A percentile compares a stretch with the other conserved stretches of the same genome.
Evolutionary conservation across 2,329 filamentous ascomycete species (phyloP).

Genomic region (Phaeosphaeria sp.): DNA sequence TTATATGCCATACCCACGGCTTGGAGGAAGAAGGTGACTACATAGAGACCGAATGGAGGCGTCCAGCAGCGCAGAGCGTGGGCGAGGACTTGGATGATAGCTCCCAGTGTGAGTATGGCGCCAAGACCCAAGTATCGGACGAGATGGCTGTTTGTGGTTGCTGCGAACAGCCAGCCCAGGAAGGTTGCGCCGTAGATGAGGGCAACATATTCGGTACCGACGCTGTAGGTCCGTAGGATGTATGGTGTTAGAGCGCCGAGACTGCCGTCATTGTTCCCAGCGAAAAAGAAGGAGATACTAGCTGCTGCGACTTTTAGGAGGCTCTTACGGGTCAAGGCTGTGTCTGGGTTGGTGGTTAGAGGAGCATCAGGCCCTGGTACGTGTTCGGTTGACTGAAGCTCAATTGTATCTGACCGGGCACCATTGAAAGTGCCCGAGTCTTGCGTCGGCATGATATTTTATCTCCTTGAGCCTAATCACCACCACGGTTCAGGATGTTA

Average conservation of each 20-base stretch:
- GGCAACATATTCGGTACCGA: constrained; percentile 55
- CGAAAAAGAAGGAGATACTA: constrained; percentile 69
- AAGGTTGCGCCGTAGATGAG: constrained; percentile 65
- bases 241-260: constrained; percentile 69
- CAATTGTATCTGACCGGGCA: not conserved
- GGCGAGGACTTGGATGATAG: constrained; percentile 60
- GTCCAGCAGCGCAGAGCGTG: constrained; percentile 64
- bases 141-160: constrained; percentile 62
- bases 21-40: constrained; percentile 64
- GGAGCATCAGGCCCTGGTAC: not conserved
- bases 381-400: not conserved
- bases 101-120: constrained; percentile 63
- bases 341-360: constrained; percentile 3
- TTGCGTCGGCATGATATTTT: too few relatives aligned
- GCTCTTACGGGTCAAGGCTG: constrained; percentile 11
- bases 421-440: too few relatives aligned
- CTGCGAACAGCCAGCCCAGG: constrained; percentile 65
- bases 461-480: too few relatives aligned
- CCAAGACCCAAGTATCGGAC: constrained; percentile 62
- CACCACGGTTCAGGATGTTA: too few relatives aligned
- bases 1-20: constrained; percentile 68
- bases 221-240: constrained; percentile 62
- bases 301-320: constrained; percentile 55
- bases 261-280: constrained; percentile 70
- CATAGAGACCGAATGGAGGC: constrained; percentile 64